phyloP scores from a whole-genome alignment of 2,329 filamentous ascomycete genomes.

The Colletotrichum chrysophilum region DNA sequence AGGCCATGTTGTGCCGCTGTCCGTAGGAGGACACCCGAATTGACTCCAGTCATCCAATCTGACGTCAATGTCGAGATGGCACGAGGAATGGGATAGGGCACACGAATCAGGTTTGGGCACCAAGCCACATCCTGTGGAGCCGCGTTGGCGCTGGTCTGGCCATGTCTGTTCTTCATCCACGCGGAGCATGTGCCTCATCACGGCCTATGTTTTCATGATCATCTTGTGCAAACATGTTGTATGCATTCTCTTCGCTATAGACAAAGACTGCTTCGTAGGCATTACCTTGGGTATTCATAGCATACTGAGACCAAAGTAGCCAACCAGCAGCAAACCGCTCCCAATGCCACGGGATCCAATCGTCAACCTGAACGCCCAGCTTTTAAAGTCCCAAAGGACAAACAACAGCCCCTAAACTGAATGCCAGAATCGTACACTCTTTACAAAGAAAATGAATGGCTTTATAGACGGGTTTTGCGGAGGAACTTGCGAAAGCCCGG shows the following conservation, averaged over 20 bases:
- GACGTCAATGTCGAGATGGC: conserved; percentile 12
- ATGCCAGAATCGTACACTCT: conserved; percentile 5
- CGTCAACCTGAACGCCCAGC: conserved; percentile 22
- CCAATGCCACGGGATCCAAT: not conserved
- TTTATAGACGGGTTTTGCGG: not conserved
- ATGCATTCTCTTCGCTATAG: not conserved
- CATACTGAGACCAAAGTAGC: conserved; percentile 15
- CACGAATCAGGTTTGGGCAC: not conserved
- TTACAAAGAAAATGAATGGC: conserved; percentile 7
- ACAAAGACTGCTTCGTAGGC: not conserved
- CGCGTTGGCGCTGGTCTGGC: not conserved
- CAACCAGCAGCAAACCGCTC: not conserved
- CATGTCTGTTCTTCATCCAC: not conserved
- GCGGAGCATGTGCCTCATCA: not conserved
- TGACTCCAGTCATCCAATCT: conserved; percentile 2
- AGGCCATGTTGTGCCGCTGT: not conserved
- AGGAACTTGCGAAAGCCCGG: not conserved
- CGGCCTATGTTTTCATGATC: not conserved
- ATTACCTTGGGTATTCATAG: conserved; percentile 12
- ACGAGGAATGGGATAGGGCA: not conserved
- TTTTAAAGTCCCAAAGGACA: conserved; percentile 11
- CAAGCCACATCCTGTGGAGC: not conserved
- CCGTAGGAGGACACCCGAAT: not conserved
- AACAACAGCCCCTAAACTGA: not conserved
- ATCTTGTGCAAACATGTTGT: not conserved